Evolutionary conservation across 441 rosid genomes (phyloP), one percentile per base, ranked within the genome.

Genomic region (Pelargonium citronellum): DNA sequence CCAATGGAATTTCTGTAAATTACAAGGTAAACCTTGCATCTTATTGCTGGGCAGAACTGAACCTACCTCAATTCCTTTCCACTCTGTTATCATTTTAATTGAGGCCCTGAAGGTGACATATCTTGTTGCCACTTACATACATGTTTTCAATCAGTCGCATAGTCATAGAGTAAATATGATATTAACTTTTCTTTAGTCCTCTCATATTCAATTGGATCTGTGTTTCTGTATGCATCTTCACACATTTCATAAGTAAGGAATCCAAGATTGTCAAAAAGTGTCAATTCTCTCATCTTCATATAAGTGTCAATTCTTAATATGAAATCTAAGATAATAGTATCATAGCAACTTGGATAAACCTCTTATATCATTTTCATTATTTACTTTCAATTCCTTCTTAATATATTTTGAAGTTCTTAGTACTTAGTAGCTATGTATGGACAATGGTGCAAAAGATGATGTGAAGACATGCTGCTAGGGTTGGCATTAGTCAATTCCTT

Each of bases 1-100:
- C 98, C 16, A 95, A 95, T 84, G 99, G 94, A 68, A 89, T 95
- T 81, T 81, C 91, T 72, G 84, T 95, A 73, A 92, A 92, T 83
- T 91, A 76, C 69, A 76, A 72, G 79, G 79, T 76, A 67, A 16
- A 12, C 5, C 57, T 49, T 24, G 27, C 27, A 24, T 24, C 27
- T 24, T 24, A 24, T 24, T 24, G 3, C 13, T 49, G 4, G 15
- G 57, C 57, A 49, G 57, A 49, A 49, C n/a, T n/a, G 15, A 49
- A 49, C 57, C 15, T 49, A 49, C 15, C 57, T 49, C 16, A 49
- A 16, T 5, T 16, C 15, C 57, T 49, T 49, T 49, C 16, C 57
- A 49, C 15, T 49, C 15, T 49, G 13, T 49, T 13, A 49, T 16
- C 57, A 2, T 16, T 49, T 12, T n/a, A 49, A 12, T 49, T 49